Evolutionary conservation across 1,284 basidiomycete genomes (phyloP).

Genomic region (Dichomitus squalens): DNA sequence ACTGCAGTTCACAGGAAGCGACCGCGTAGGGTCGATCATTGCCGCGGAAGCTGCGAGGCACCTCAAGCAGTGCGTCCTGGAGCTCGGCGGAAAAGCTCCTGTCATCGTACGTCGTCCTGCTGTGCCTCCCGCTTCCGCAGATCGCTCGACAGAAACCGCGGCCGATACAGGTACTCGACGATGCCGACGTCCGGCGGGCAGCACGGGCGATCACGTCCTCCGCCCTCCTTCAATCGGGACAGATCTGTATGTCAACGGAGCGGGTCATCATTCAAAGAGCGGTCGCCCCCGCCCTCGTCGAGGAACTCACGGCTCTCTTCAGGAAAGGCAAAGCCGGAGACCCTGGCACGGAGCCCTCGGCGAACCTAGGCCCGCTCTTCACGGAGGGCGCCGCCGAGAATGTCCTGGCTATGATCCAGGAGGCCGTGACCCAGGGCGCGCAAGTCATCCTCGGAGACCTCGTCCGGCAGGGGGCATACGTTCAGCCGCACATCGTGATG

Average conservation of each 20-base stretch:
- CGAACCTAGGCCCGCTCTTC: slow-evolving; percentile 48
- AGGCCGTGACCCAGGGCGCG: slow-evolving; percentile 56
- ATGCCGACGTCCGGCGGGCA: slow-evolving; percentile 63
- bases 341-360: slow-evolving; percentile 21
- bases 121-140: neutral
- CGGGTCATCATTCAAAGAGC: slow-evolving; percentile 60
- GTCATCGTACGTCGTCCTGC: slow-evolving; percentile 49
- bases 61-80: slow-evolving; percentile 25
- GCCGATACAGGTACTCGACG: slow-evolving; percentile 50
- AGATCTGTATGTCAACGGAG: slow-evolving; percentile 76
- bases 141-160: neutral
- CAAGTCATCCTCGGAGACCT: slow-evolving; percentile 51
- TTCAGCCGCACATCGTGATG: slow-evolving; percentile 57
- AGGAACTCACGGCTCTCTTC: slow-evolving; percentile 38
- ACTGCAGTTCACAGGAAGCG: slow-evolving; percentile 24
- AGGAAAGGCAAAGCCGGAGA: slow-evolving; percentile 42
- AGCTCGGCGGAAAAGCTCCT: slow-evolving; percentile 56
- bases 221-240: slow-evolving; percentile 62
- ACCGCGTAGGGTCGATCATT: slow-evolving; percentile 21
- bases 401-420: slow-evolving; percentile 49
- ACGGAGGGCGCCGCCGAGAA: slow-evolving; percentile 50
- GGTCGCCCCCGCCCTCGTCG: slow-evolving; percentile 21
- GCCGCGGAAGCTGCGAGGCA: slow-evolving; percentile 24
- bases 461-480: slow-evolving; percentile 42
- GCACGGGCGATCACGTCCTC: slow-evolving; percentile 59